A percentile compares a stretch with the other conserved stretches of the same genome.
Conservation (phyloP, 495 filamentous ascomycete species). For the Talaromyces adpressus region DNA sequence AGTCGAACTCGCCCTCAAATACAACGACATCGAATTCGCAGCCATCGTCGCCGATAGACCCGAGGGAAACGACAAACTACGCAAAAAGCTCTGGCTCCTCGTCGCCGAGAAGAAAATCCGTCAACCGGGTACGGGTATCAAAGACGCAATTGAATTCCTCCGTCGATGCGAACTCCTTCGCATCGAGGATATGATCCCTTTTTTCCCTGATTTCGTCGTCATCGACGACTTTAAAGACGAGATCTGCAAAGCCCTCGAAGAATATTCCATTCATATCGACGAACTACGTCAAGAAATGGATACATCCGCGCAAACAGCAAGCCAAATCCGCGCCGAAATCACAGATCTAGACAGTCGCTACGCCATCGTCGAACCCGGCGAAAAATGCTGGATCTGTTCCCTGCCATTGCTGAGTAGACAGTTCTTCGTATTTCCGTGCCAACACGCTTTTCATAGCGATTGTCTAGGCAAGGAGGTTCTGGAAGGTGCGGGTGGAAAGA, state of each 20-base stretch:
- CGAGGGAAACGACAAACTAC: slow-evolving; percentile 63
- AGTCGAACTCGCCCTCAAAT: slow-evolving; percentile 82
- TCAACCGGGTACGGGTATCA: slow-evolving; percentile 72
- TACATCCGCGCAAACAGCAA: slow-evolving; percentile 76
- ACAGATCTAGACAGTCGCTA: slow-evolving; percentile 77
- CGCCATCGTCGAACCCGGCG: slow-evolving; percentile 93
- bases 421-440: slow-evolving; percentile 97
- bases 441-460: slow-evolving; percentile 94
- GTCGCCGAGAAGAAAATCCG: slow-evolving; percentile 89
- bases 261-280: slow-evolving; percentile 86
- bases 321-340: slow-evolving; percentile 83
- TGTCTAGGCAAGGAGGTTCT: slow-evolving; percentile 80
- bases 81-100: slow-evolving; percentile 91
- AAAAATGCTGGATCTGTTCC: slow-evolving; percentile 83
- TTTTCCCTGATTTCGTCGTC: slow-evolving; percentile 98
- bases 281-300: slow-evolving; percentile 92
- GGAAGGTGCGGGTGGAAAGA: slow-evolving; percentile 64
- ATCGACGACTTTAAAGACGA: slow-evolving; percentile 99
- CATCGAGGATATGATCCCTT: slow-evolving; percentile 95
- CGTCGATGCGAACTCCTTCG: slow-evolving; percentile 82
- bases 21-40: slow-evolving; percentile 84
- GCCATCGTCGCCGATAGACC: slow-evolving; percentile 84
- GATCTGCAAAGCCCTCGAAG: slow-evolving; percentile 87
- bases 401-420: slow-evolving; percentile 79
- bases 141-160: slow-evolving; percentile 90